phyloP scores from a whole-genome alignment of 495 filamentous ascomycete genomes.

The Penicilliopsis zonata region DNA sequence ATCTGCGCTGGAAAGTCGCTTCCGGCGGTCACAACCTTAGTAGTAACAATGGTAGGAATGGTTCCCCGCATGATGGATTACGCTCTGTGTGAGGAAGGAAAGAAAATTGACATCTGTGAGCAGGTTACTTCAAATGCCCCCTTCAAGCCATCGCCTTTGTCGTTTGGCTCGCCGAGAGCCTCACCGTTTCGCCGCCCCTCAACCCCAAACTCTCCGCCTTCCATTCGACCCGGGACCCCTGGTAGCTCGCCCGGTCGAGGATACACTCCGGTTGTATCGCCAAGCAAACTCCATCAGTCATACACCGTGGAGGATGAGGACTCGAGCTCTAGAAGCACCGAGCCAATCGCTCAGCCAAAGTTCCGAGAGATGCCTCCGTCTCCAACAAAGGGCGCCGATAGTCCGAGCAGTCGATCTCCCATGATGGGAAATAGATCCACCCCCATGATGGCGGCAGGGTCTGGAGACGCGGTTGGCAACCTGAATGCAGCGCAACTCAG shows the following conservation, averaged over 20 bases:
- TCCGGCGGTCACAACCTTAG: too few species aligned
- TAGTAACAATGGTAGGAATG: slow-evolving; percentile 16
- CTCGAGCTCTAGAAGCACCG: slow-evolving; percentile 11
- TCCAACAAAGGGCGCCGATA: slow-evolving; percentile 27
- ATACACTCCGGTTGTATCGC: slow-evolving; percentile 31
- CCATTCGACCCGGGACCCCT: slow-evolving; percentile 23
- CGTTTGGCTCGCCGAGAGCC: slow-evolving; percentile 53
- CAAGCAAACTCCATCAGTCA: slow-evolving; percentile 36
- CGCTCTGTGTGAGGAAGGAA: too few species aligned
- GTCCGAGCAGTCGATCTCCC: slow-evolving; percentile 15
- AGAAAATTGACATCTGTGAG: not conserved
- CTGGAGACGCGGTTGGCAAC: slow-evolving; percentile 46
- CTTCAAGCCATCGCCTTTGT: slow-evolving; percentile 63
- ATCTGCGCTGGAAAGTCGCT: too few species aligned
- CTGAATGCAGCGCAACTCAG: slow-evolving; percentile 56
- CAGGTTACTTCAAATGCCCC: slow-evolving; percentile 28
- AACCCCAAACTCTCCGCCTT: slow-evolving; percentile 33
- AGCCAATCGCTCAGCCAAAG: slow-evolving; percentile 26
- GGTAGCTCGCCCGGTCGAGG: slow-evolving; percentile 32
- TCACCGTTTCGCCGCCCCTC: slow-evolving; percentile 65
- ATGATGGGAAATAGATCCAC: slow-evolving; percentile 15
- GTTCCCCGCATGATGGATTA: too few species aligned
- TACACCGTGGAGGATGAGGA: slow-evolving; percentile 33
- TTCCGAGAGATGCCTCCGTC: slow-evolving; percentile 31
- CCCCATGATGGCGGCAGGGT: slow-evolving; percentile 7